Percentiles rank a stretch among this genome's conserved stretches.
These are phyloP conservation scores for Paramecium caudatum DNA, from an alignment of 73 alveolate genomes.

Conservation along the genomic window DNA sequence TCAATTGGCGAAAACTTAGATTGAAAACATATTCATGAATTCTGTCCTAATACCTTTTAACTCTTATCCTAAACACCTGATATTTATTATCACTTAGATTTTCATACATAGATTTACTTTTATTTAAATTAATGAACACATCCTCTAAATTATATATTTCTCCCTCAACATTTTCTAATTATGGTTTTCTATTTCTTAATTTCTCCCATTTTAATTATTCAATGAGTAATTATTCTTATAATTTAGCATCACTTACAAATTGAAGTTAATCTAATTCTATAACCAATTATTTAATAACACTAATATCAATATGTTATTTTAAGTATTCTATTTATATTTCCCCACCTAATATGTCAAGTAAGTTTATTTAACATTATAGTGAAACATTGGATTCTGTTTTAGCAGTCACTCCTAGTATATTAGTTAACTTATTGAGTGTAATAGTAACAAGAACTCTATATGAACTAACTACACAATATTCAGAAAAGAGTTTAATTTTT, in stretches of 20 bases:
- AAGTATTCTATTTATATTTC: slow-evolving; percentile 28
- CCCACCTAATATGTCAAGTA: not conserved
- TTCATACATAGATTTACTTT: slow-evolving; percentile 52
- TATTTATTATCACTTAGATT: slow-evolving; percentile 29
- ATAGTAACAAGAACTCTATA: not conserved
- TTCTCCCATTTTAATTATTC: slow-evolving; percentile 12
- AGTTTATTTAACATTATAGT: not conserved
- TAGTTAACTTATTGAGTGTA: not conserved
- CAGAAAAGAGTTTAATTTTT: not conserved
- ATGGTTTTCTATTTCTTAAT: not conserved
- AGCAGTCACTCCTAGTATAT: not conserved
- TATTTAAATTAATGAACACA: slow-evolving; percentile 15
- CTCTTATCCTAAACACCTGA: not conserved
- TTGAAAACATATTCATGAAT: slow-evolving; percentile 47
- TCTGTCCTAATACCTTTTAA: not conserved
- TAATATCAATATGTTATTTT: not conserved
- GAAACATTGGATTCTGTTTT: not conserved
- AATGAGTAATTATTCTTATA: slow-evolving; percentile 1
- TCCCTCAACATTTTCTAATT: slow-evolving; percentile 20
- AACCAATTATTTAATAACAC: slow-evolving; percentile 3
- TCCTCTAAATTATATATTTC: not conserved
- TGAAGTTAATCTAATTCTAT: not conserved
- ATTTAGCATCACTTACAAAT: slow-evolving; percentile 16
- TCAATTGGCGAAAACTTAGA: not conserved
- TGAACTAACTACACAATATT: slow-evolving; percentile 32